These are phyloP conservation scores for Cladosporium sp. DNA, from an alignment of 2,329 filamentous ascomycete species.

Conservation along the genomic window DNA sequence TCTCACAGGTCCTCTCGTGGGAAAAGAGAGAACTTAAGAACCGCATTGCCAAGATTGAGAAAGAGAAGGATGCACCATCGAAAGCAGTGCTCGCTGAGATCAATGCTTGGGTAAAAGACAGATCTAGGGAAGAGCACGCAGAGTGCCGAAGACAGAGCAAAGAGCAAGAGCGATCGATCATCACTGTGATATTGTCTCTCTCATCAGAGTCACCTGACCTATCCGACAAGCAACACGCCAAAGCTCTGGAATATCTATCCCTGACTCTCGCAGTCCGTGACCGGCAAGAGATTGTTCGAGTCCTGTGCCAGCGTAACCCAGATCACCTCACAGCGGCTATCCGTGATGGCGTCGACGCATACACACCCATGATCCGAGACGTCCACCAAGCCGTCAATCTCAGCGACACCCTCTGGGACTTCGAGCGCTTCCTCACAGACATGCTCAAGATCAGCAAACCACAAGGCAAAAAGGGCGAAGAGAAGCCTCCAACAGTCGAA, in stretches of 20 bases:
- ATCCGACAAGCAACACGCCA: conserved; percentile 57
- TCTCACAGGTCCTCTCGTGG: conserved; percentile 68
- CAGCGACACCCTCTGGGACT: conserved; percentile 62
- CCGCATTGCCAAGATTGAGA: conserved; percentile 61
- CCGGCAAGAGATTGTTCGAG: conserved; percentile 64
- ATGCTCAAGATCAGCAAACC: conserved; percentile 56
- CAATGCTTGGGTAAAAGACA: conserved; percentile 50
- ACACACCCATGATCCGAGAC: conserved; percentile 69
- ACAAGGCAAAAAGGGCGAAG: conserved; percentile 23
- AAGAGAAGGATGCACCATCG: conserved; percentile 53
- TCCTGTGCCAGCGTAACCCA: conserved; percentile 64
- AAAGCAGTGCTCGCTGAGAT: conserved; percentile 61
- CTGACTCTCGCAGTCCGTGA: conserved; percentile 69
- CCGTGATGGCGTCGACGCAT: conserved; percentile 61
- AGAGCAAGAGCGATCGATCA: conserved; percentile 56
- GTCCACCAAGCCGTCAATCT: conserved; percentile 70
- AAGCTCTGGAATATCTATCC: conserved; percentile 66
- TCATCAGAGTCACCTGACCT: conserved; percentile 47
- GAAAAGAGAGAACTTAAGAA: conserved; percentile 68
- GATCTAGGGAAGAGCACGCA: conserved; percentile 55
- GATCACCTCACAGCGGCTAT: conserved; percentile 69
- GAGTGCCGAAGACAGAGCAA: conserved; percentile 54
- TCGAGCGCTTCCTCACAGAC: conserved; percentile 66
- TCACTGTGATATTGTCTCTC: conserved; percentile 59
- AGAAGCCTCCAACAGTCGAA: conserved; percentile 57